These are phyloP conservation scores for Quercus phellos DNA, from an alignment of 331 rosid genomes.

Conservation along the genomic window DNA sequence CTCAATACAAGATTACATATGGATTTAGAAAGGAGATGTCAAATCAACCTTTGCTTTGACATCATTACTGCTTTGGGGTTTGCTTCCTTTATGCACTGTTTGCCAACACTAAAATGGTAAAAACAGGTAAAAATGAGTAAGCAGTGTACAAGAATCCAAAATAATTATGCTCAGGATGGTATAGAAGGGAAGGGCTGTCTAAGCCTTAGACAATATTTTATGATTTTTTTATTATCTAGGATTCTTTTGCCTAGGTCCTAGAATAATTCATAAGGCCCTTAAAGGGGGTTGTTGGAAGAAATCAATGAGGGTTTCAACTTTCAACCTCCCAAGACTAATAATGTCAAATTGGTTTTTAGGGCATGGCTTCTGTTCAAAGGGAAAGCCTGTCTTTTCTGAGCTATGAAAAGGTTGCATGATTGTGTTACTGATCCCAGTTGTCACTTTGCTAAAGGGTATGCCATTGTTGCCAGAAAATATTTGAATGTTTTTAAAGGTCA, in stretches of 20 bases:
- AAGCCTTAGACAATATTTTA: background rate
- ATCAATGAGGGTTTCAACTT: slow-evolving; percentile 32
- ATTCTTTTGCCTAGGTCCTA: too few relatives aligned
- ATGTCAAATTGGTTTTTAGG: slow-evolving; percentile 32
- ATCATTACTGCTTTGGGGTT: slow-evolving; percentile 9
- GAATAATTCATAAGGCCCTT: background rate
- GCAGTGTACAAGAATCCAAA: too few relatives aligned
- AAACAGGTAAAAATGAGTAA: background rate
- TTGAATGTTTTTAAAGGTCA: background rate
- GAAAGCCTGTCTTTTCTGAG: slow-evolving; percentile 32
- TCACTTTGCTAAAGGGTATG: slow-evolving; percentile 25
- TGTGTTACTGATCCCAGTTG: slow-evolving; percentile 21
- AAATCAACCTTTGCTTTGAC: slow-evolving; percentile 24
- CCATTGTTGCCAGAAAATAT: slow-evolving; percentile 31
- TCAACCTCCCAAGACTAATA: slow-evolving; percentile 29
- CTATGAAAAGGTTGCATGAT: slow-evolving; percentile 39
- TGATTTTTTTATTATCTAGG: too few relatives aligned
- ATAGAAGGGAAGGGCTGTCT: background rate
- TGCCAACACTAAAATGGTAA: background rate
- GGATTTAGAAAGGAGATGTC: slow-evolving; percentile 27
- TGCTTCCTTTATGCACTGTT: slow-evolving; percentile 4
- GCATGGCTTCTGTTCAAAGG: slow-evolving; percentile 36
- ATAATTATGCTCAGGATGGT: background rate
- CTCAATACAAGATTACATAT: slow-evolving; percentile 32
- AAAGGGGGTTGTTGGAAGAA: slow-evolving; percentile 33